A percentile compares a stretch with the other conserved stretches of the same genome.
Evolutionary conservation across 75 land plant species (phyloP).

Genomic region (Selaginella moellendorffii): DNA sequence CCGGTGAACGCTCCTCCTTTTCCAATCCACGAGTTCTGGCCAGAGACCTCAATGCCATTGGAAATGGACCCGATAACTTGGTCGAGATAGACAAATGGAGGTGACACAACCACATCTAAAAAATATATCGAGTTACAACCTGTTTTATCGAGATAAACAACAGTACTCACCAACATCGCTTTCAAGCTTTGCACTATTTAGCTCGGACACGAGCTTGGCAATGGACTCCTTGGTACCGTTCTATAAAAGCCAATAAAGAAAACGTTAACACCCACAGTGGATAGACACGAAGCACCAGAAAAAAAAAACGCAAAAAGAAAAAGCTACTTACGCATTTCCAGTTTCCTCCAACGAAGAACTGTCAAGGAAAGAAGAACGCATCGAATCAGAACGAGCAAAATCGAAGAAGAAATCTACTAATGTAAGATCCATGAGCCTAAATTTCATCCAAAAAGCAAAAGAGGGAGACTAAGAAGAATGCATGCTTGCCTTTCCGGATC

Average conservation of each 20-base stretch:
- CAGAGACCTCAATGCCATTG: constrained; percentile 19
- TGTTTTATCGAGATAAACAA: background rate
- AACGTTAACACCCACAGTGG: constrained; percentile 60
- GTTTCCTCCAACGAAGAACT: constrained; percentile 98
- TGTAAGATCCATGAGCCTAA: background rate
- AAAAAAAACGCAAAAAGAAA: background rate
- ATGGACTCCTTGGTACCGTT: constrained; percentile 67
- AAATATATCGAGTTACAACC: background rate
- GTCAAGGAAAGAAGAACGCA: constrained; percentile 14
- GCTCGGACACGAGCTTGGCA: constrained; percentile 73
- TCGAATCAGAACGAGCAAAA: background rate
- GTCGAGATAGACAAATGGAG: constrained; percentile 21
- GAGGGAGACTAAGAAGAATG: background rate
- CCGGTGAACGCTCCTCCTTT: constrained; percentile 33
- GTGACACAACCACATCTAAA: constrained; percentile 18
- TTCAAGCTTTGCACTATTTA: constrained; percentile 17
- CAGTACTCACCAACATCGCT: background rate
- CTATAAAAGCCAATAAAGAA: constrained; percentile 67
- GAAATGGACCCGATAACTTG: constrained; percentile 18
- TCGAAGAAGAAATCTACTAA: background rate
- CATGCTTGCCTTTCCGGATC: constrained; percentile 38
- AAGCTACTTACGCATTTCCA: constrained; percentile 92
- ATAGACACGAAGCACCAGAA: background rate
- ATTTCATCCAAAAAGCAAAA: constrained; percentile 1
- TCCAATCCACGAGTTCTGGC: constrained; percentile 22